Base-by-base conservation (phyloP, 352 stramenopile species). In the Aphanomyces invadans region DNA sequence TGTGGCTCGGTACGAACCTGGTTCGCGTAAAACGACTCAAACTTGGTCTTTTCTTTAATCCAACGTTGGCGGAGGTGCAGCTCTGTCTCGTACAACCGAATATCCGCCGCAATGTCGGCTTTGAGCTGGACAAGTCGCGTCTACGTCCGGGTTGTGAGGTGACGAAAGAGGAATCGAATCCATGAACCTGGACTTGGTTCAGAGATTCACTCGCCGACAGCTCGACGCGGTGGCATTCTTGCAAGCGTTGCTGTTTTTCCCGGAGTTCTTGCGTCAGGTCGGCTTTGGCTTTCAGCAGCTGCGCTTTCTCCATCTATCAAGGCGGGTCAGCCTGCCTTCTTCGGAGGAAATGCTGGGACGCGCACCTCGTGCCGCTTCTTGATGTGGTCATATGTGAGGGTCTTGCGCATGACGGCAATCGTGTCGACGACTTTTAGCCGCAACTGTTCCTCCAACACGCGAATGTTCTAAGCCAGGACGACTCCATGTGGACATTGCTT, bases 1-100 rank as follows among this genome's bases (percentile, higher is more conserved):
- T n/a, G n/a, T n/a, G n/a, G n/a, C n/a, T n/a, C n/a, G n/a, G n/a
- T n/a, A 42, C 36, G 15, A 36, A 93, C 75, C 65, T 93, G 85
- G 53, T 89, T 77, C 53, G 86, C 83, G 71, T 91, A 93, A 69
- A 90, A 92, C 52, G 81, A 86, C 33, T 93, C 80, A 46, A 93
- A 93, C 56, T 93, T 92, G 53, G 79, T 73, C 61, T 90, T 90
- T 63, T 93, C 85, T 0, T 79, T 68, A 1, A 77, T 74, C 85
- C 85, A 93, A 49, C 90, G 90, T 10, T 89, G 76, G 3, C 85
- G 74, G 68, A 91, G 75, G 23, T 76, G 73, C 0, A 92, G 73
- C 60, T 93, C 85, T 11, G 78, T 74, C 39, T 79, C 74, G 55
- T 87, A 90, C 31, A 85, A 81, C 55, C 80, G 78, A 42, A 79